A percentile compares a stretch with the other conserved stretches of the same genome.
These are phyloP conservation scores for Sphagnum contortum DNA, from an alignment of 225 moss, liverwort and hornwort species.

Conservation along the genomic window DNA sequence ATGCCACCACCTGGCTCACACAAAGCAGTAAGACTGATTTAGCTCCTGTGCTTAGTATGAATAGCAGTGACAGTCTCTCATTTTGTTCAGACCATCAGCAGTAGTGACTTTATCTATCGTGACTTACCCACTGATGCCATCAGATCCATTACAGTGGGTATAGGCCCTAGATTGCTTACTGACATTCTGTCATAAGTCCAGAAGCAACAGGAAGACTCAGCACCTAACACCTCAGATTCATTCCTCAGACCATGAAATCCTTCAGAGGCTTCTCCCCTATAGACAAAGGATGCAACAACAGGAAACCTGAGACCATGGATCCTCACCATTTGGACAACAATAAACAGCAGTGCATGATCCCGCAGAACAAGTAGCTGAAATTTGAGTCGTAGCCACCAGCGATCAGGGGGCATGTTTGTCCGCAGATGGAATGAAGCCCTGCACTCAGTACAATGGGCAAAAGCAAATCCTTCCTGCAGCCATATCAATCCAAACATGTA, in stretches of 20 bases:
- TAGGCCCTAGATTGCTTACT: too few relatives aligned
- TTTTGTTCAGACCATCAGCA: too few relatives aligned
- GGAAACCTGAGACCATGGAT: neutral
- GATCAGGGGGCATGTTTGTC: constrained; percentile 70
- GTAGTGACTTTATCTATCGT: too few relatives aligned
- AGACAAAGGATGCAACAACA: too few relatives aligned
- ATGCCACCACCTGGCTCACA: constrained; percentile 56
- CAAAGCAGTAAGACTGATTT: neutral
- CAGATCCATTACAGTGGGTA: too few relatives aligned
- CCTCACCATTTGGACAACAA: constrained; percentile 75
- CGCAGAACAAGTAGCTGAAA: constrained; percentile 73
- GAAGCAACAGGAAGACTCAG: too few relatives aligned
- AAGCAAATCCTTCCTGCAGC: constrained; percentile 85
- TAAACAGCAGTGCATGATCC: constrained; percentile 69
- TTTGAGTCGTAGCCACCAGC: constrained; percentile 82
- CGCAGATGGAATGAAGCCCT: constrained; percentile 69
- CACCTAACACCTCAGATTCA: too few relatives aligned
- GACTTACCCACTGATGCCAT: too few relatives aligned
- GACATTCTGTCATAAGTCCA: too few relatives aligned
- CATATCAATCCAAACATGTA: constrained; percentile 3
- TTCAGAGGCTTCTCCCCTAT: too few relatives aligned
- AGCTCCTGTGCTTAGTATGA: neutral
- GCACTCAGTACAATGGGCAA: constrained; percentile 94
- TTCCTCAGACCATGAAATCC: too few relatives aligned
- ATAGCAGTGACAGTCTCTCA: too few relatives aligned